Conservation (phyloP, 495 filamentous ascomycete species). For the Aspergillus cristatus region DNA sequence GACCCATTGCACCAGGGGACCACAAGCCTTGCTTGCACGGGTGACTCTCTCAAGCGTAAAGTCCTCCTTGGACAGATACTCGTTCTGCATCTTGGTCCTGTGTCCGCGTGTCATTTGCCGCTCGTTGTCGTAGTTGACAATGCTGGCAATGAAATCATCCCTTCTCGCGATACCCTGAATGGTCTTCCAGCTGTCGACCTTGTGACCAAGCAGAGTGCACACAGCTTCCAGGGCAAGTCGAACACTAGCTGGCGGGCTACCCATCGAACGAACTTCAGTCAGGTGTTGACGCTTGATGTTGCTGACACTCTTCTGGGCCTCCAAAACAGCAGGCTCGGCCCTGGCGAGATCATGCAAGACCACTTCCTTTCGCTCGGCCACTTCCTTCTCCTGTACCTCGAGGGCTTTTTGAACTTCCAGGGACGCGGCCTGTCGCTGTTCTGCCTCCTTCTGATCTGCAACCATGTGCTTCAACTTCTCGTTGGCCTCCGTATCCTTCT, state of each 20-base stretch:
- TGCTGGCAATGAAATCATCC: slow-evolving; percentile 96
- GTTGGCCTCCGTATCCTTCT: slow-evolving; percentile 90
- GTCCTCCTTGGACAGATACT: slow-evolving; percentile 83
- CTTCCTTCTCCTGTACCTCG: slow-evolving; percentile 83
- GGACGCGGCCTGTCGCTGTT: slow-evolving; percentile 78
- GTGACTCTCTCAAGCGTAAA: slow-evolving; percentile 95
- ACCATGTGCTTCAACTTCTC: slow-evolving; percentile 97
- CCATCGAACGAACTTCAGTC: slow-evolving; percentile 96
- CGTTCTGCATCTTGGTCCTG: slow-evolving; percentile 80
- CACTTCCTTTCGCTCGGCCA: slow-evolving; percentile 71
- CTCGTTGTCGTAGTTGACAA: slow-evolving; percentile 96
- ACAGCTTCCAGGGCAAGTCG: slow-evolving; percentile 90
- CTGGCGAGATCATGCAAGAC: slow-evolving; percentile 81
- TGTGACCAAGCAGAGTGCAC: slow-evolving; percentile 87
- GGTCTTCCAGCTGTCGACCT: slow-evolving; percentile 78
- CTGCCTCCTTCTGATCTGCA: slow-evolving; percentile 90
- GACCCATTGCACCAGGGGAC: slow-evolving; percentile 95
- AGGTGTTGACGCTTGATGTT: slow-evolving; percentile 97
- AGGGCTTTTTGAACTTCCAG: slow-evolving; percentile 80
- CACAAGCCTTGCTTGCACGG: slow-evolving; percentile 91
- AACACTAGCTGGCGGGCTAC: slow-evolving; percentile 79
- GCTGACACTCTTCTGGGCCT: slow-evolving; percentile 90
- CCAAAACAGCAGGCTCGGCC: slow-evolving; percentile 86
- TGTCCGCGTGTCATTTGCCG: slow-evolving; percentile 80
- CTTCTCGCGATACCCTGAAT: slow-evolving; percentile 79